Percentiles rank a stretch among this genome's conserved stretches.
Evolutionary conservation across 768 basidiomycete species (phyloP).

Genomic region (Sporobolomyces phaffii): DNA sequence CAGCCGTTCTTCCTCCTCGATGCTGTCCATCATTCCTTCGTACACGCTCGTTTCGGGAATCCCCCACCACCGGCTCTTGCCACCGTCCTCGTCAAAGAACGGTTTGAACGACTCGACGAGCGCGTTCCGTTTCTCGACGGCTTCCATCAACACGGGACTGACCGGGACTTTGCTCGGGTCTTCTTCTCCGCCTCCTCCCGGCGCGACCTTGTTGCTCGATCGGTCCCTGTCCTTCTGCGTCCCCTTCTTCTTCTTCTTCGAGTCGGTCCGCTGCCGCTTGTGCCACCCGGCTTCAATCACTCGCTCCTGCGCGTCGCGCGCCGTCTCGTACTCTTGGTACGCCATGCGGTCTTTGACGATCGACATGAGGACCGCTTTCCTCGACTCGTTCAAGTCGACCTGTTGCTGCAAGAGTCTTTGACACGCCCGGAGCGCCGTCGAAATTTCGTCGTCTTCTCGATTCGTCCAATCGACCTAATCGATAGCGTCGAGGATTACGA

Average conservation of each 20-base stretch:
- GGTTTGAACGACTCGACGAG: constrained; percentile 73
- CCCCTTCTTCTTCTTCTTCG: constrained; percentile 61
- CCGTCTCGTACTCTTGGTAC: constrained; percentile 82
- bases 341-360: constrained; percentile 81
- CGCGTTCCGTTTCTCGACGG: constrained; percentile 67
- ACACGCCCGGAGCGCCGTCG: constrained; percentile 78
- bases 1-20: constrained; percentile 25
- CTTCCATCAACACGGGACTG: constrained; percentile 61
- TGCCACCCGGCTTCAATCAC: constrained; percentile 67
- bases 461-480: constrained; percentile 46
- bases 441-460: constrained; percentile 79
- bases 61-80: constrained; percentile 61
- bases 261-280: constrained; percentile 64
- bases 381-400: constrained; percentile 72
- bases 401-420: constrained; percentile 74
- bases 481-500: no score
- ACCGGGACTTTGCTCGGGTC: constrained; percentile 57
- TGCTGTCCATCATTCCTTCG: constrained; percentile 52
- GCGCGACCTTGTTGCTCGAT: constrained; percentile 39
- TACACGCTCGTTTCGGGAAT: constrained; percentile 70
- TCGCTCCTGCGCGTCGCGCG: constrained; percentile 79
- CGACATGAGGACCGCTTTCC: constrained; percentile 63
- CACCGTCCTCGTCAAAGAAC: constrained; percentile 70
- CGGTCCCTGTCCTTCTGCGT: constrained; percentile 58
- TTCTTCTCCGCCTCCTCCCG: constrained; percentile 16